These are phyloP conservation scores for Byssothecium circinans DNA, from an alignment of 2,329 filamentous ascomycete species.

Conservation along the genomic window DNA sequence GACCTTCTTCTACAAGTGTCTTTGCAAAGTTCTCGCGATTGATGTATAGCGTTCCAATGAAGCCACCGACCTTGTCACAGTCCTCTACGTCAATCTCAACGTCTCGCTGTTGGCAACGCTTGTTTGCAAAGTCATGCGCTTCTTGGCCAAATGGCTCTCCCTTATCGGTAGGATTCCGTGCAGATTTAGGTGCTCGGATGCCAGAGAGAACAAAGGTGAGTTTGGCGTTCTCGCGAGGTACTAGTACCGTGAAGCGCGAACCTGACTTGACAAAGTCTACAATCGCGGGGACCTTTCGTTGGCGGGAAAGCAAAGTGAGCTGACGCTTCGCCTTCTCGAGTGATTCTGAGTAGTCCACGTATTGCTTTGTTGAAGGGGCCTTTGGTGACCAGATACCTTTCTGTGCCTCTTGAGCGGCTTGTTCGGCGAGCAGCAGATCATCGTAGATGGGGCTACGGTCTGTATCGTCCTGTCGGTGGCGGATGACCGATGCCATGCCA, in stretches of 20 bases:
- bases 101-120: constrained; percentile 87
- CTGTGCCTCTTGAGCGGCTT: constrained; percentile 78
- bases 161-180: constrained; percentile 75
- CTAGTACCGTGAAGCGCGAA: constrained; percentile 86
- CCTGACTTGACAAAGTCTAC: constrained; percentile 99
- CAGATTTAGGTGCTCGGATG: constrained; percentile 85
- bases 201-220: constrained; percentile 92
- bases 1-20: constrained; percentile 86
- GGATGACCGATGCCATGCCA: constrained; percentile 90
- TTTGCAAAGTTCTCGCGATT: constrained; percentile 96
- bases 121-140: constrained; percentile 87
- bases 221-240: constrained; percentile 91
- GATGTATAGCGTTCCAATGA: constrained; percentile 92
- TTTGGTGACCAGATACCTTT: constrained; percentile 97
- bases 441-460: constrained; percentile 95
- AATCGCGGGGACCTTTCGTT: constrained; percentile 88
- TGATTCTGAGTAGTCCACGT: constrained; percentile 87
- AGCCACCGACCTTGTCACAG: constrained; percentile 94
- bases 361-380: constrained; percentile 77
- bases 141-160: constrained; percentile 95
- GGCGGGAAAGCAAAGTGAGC: constrained; percentile 80
- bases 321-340: constrained; percentile 96
- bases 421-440: constrained; percentile 77
- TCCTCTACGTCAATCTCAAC: constrained; percentile 95
- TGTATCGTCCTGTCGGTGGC: constrained; percentile 91